Evolutionary conservation across 768 basidiomycete species (phyloP).

Genomic region (Panaeolus papilionaceus): DNA sequence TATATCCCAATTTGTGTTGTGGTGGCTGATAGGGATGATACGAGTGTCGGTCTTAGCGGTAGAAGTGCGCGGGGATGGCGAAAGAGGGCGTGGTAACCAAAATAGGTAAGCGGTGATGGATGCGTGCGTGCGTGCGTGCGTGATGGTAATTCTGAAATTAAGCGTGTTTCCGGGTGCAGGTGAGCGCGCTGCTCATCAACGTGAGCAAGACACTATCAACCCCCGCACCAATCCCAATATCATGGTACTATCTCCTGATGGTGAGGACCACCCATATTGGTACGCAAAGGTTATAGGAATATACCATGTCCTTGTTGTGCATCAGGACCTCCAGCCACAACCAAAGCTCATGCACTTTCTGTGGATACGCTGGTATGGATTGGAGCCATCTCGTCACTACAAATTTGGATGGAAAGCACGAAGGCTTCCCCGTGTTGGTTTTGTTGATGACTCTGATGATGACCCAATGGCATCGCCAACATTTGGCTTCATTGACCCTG

Average conservation of each 20-base stretch:
- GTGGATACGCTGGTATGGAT: constrained; percentile 20
- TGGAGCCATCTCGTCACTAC: constrained; percentile 23
- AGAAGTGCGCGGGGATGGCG: too few species aligned
- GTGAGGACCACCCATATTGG: constrained; percentile 36
- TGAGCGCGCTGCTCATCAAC: too few species aligned
- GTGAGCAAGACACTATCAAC: constrained; percentile 49
- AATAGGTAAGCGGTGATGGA: too few species aligned
- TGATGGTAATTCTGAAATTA: too few species aligned
- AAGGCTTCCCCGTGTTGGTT: constrained; percentile 41
- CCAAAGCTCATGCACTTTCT: constrained; percentile 20
- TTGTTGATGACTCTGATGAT: constrained; percentile 33
- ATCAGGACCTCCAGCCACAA: constrained; percentile 7
- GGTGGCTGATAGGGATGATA: too few species aligned
- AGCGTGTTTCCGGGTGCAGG: too few species aligned
- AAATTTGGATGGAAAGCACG: constrained; percentile 32
- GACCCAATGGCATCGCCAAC: constrained; percentile 23
- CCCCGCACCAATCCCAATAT: constrained; percentile 41
- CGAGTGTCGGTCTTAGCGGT: too few species aligned
- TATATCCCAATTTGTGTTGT: too few species aligned
- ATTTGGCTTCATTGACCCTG: constrained; percentile 51
- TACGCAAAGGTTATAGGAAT: constrained; percentile 38
- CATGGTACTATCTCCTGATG: constrained; percentile 35
- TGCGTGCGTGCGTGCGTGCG: too few species aligned
- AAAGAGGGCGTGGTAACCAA: too few species aligned
- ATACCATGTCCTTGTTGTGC: constrained; percentile 25